Evolutionary conservation across 2,329 filamentous ascomycete genomes (phyloP), one percentile per base, ranked within the genome.

Genomic region (Colletotrichum sp.): DNA sequence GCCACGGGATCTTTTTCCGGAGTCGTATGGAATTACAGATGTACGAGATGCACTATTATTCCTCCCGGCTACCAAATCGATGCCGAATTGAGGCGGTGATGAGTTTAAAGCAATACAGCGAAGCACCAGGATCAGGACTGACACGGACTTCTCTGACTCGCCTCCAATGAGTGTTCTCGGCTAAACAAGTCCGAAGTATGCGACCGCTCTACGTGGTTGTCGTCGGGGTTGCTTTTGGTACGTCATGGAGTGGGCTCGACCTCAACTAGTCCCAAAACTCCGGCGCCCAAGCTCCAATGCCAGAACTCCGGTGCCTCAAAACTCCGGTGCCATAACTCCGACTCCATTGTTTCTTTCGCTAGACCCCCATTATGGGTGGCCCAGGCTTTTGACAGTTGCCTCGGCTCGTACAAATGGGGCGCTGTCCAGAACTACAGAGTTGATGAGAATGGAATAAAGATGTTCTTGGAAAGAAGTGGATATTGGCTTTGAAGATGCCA

Each of bases 1-100:
- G 44, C 4, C 10, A 3, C 10, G 44, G 44, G n/a, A 3, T 12
- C 6, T 22, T 52, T 52, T 13, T 13, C 12, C n/a, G 44, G 44
- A 0, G n/a, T 52, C 0, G 18, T 52, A 52, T 13, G 2, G 10
- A 52, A 8, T 22, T 1, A 52, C 0, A 0, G 6, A 22, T 52
- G 3, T 22, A 8, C 44, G 12, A 52, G 1, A 0, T 52, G 44
- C 44, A 1, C 44, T 52, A 0, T 22, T 52, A 13, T 52, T 52
- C 44, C 6, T 22, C 6, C 44, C 10, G n/a, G n/a, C 44, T 52
- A 4, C 0, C 6, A 5, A 52, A 22, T 13, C 6, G 44, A 52
- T 22, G n/a, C n/a, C 44, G 1, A 52, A 4, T 52, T 22, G n/a
- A 12, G 44, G 44, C 44, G n/a, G 44, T 52, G 44, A 13, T 52